Conservation (phyloP, 805 yeast genomes). For the Wickerhamia fluorescens region DNA sequence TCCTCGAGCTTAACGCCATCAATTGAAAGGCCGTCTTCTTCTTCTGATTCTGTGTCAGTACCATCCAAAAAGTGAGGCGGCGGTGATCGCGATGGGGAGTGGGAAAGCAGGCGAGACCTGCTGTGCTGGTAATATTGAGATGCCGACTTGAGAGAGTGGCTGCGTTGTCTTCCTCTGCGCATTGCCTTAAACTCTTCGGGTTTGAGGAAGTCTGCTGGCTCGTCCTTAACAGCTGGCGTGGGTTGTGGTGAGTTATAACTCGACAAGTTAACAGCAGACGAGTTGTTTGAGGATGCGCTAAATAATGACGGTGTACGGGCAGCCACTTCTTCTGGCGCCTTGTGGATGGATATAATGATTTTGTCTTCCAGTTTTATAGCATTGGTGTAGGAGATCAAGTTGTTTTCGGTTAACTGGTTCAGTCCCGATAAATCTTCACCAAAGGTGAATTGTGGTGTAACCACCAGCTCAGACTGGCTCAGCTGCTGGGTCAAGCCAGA, state of each 20-base stretch:
- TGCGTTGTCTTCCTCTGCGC: slow-evolving; percentile 35
- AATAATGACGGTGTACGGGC: slow-evolving; percentile 52
- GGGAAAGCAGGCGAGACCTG: no score
- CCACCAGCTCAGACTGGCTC: no score
- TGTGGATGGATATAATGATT: slow-evolving; percentile 15
- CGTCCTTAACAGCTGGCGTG: slow-evolving; percentile 6
- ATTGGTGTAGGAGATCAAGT: slow-evolving; percentile 12
- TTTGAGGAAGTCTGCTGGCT: slow-evolving; percentile 12
- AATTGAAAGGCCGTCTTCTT: slow-evolving; percentile 1
- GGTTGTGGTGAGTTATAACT: slow-evolving; percentile 15
- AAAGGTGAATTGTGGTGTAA: no score
- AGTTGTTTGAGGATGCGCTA: slow-evolving; percentile 39
- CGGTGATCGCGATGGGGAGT: not conserved
- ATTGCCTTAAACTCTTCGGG: slow-evolving; percentile 36
- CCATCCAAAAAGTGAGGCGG: slow-evolving; percentile 11
- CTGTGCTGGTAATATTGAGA: no score
- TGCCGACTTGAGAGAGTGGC: no score
- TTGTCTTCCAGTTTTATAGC: slow-evolving; percentile 6
- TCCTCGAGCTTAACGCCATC: slow-evolving; percentile 6
- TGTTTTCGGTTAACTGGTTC: slow-evolving; percentile 13
- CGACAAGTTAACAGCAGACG: slow-evolving; percentile 28
- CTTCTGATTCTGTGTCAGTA: slow-evolving; percentile 13
- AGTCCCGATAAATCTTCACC: no score
- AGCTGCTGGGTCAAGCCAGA: no score
- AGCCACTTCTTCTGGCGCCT: slow-evolving; percentile 30